Evolutionary conservation across 2,329 filamentous ascomycete species (phyloP).

Genomic region (Trichoderma arundinaceum): DNA sequence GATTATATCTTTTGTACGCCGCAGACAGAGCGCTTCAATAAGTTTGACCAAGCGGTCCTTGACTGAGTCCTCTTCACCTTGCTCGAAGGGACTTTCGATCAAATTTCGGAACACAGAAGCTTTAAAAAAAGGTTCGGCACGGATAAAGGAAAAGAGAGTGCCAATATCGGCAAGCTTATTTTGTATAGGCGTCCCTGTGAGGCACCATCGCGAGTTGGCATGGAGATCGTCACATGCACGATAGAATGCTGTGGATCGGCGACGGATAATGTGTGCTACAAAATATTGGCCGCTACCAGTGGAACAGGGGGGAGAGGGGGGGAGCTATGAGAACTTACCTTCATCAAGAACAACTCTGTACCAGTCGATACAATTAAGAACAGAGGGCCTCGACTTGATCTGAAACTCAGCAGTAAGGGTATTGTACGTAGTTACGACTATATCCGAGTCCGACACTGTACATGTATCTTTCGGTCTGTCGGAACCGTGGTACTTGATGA

Average conservation of each 20-base stretch:
- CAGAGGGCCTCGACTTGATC: neutral
- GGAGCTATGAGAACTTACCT: constrained; percentile 45
- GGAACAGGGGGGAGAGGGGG: neutral
- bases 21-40: constrained; percentile 48
- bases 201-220: constrained; percentile 57
- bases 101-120: constrained; percentile 49
- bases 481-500: constrained; percentile 48
- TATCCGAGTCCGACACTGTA: constrained; percentile 44
- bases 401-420: constrained; percentile 48
- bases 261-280: constrained; percentile 59
- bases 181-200: constrained; percentile 61
- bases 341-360: constrained; percentile 53
- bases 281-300: too few relatives aligned
- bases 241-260: constrained; percentile 51
- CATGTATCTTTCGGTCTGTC: constrained; percentile 38
- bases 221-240: constrained; percentile 49
- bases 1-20: constrained; percentile 50
- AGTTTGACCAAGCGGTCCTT: constrained; percentile 44
- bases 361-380: constrained; percentile 48
- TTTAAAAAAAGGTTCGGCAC: constrained; percentile 50
- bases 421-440: constrained; percentile 56
- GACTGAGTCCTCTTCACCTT: constrained; percentile 34
- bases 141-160: constrained; percentile 56
- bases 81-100: constrained; percentile 50
- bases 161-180: constrained; percentile 59